phyloP scores from a whole-genome alignment of 345 rosid genomes.

The Rhodamnia rubescens region DNA sequence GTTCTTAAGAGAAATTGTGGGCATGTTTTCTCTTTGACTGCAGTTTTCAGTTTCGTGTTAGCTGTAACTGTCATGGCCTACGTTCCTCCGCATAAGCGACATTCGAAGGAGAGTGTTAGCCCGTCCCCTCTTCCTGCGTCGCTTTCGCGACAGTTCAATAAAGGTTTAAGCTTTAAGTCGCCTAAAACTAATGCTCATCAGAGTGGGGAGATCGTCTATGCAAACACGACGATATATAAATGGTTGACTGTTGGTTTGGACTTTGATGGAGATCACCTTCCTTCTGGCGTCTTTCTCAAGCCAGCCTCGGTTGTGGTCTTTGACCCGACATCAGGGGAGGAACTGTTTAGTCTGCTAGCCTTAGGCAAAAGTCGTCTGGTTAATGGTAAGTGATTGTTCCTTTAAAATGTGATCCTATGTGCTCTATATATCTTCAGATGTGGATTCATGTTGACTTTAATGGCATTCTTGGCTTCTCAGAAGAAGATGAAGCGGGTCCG shows the following conservation, averaged over 20 bases:
- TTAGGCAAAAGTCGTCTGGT: not conserved
- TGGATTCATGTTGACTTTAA: not conserved
- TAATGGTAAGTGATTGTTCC: conserved; percentile 1
- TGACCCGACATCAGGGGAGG: not conserved
- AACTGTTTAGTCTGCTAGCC: not conserved
- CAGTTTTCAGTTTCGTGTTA: not conserved
- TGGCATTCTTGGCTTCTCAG: not conserved
- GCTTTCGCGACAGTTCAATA: not conserved
- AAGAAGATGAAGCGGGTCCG: not conserved
- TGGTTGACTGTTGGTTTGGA: conserved; percentile 9
- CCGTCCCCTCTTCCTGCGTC: not conserved
- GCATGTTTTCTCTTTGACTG: not conserved
- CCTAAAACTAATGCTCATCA: not conserved
- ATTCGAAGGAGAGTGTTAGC: not conserved
- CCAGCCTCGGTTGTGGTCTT: not conserved
- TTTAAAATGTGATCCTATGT: not conserved
- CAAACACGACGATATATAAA: not conserved
- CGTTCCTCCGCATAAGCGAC: conserved; percentile 49
- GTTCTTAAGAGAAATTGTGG: not conserved
- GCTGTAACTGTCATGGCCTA: conserved; percentile 38
- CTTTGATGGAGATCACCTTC: not conserved
- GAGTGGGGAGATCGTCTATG: not conserved
- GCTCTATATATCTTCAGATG: not conserved
- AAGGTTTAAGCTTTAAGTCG: not conserved
- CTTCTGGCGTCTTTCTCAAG: conserved; percentile 3